Evolutionary conservation across 139 green algal genomes (phyloP), one percentile per base, ranked within the genome.

Genomic region (Tetradesmus obliquus): DNA sequence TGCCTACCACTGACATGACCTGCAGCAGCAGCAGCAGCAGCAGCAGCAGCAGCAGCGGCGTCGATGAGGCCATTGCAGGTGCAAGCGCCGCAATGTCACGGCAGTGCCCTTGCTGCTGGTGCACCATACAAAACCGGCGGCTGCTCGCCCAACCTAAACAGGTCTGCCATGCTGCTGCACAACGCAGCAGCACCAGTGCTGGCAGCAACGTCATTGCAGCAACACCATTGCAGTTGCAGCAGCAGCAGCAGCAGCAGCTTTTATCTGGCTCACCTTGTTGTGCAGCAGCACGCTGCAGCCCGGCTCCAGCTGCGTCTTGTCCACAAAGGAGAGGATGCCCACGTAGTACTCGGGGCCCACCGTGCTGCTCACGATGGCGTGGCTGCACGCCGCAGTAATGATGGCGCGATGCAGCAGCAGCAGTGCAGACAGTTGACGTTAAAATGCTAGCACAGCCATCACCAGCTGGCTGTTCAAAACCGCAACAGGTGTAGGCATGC

Each of bases 331-430:
- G 86, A 99, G 91, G 90, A 99, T 99, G 93, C 93, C 96, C 15
- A 99, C 98, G 88, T 99, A 99, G 94, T 99, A 99, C 95, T 99
- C 98, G 4, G 98, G 98, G 3, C 98, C 98, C 19, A 99, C 96
- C n/a, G 96, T 96, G 0, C 95, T 98, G 5, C 96, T 98, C 17
- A 99, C 97, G 90, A 99, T 99, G 72, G 96, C 97, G 93, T 99
- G 98, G 94, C 95, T 98, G 95, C 89, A 79, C 24, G 51, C 2
- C 24, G 22, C 10, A 55, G 5, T 17, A 12, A 24, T 1, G 12
- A n/a, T 5, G 2, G 15, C 3, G n/a, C 3, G 66, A 76, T 7
- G 66, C 66, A 76, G 15, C 66, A 24, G 17, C 66, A 76, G 66
- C 66, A 76, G 15, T 45, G 32, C 57, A 24, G 15, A 76, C 66